Base-by-base conservation (phyloP, 352 stramenopile species). In the Pythium volutum region DNA sequence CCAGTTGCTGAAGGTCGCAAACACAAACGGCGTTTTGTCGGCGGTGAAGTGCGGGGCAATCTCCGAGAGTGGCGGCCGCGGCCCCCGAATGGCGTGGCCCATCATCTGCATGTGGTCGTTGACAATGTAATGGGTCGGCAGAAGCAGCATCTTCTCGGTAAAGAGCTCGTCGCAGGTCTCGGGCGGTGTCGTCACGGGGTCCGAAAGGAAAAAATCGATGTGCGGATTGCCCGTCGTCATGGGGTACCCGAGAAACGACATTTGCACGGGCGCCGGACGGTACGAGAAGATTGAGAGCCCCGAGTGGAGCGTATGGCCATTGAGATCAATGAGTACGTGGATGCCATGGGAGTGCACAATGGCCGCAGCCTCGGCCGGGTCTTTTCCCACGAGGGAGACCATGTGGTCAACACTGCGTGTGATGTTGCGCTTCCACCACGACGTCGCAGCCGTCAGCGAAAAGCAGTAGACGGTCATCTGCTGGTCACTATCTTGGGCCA, bases 1-100 rank as follows among this genome's bases (percentile, higher is more conserved):
- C 76, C 81, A 93, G 60, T 94, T 93, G 70, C 83, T 93, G 61
- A 96, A 91, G 15, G 81, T 89, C 16, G 83, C 84, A 47, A 96
- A 93, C 0, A 91, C 72, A 29, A 95, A 84, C 1, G 55, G 20
- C 55, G 38, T 12, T 38, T 15, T 27, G 50, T 48, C 11, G 29
- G 4, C 16, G 16, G 16, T 16, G 23, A 68, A 52, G 6, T 68
- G 59, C 5, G 71, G 48, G 27, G 59, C 62, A 8, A 64, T 27
- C 27, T 67, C 49, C 41, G 26, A n/a, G 31, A 68, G 54, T 3
- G 9, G 11, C 2, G 76, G 70, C 5, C 65, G 62, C 0, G 71
- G 27, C 1, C 67, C 74, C 59, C 73, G 55, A 18, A 84, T 38
- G 18, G 75, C 79, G 47, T 87, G 75, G 0, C 75, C 80, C 45